Conservation (phyloP, 192 early-diverging fungal genomes). For the Rhizophagus clarus region DNA sequence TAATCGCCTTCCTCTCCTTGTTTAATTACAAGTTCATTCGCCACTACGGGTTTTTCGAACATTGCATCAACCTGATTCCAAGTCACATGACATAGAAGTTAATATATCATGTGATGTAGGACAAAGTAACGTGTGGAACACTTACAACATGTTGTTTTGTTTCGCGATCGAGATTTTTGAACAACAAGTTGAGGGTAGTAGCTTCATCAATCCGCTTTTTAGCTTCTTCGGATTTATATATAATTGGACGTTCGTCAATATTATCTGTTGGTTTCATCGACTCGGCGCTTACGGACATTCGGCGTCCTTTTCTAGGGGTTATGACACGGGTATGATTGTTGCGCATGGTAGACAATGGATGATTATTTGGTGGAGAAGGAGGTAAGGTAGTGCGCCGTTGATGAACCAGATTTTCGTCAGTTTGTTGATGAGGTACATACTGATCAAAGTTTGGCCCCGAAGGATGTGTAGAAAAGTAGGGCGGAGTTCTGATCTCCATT, state of each 20-base stretch:
- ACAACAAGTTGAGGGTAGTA: constrained; percentile 38
- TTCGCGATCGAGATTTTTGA: constrained; percentile 39
- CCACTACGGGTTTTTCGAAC: constrained; percentile 35
- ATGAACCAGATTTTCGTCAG: background rate
- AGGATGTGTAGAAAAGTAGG: background rate
- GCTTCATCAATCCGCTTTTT: constrained; percentile 34
- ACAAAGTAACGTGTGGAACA: background rate
- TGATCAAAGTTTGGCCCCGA: background rate
- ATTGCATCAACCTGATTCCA: constrained; percentile 35
- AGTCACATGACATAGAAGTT: background rate
- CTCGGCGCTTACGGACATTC: constrained; percentile 47
- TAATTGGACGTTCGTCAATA: constrained; percentile 8
- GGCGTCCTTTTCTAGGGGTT: constrained; percentile 25
- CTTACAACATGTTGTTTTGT: constrained; percentile 40
- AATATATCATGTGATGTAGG: background rate
- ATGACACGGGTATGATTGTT: background rate
- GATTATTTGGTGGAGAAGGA: background rate
- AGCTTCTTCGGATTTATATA: constrained; percentile 35
- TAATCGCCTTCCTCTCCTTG: constrained; percentile 47
- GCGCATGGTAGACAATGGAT: background rate
- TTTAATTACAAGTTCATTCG: constrained; percentile 35
- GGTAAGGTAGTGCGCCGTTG: background rate
- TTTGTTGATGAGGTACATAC: background rate
- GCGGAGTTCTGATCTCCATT: constrained; percentile 9
- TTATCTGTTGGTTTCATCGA: constrained; percentile 37